phyloP scores from a whole-genome alignment of 2,329 filamentous ascomycete species.

The Botryosphaeria agaves region DNA sequence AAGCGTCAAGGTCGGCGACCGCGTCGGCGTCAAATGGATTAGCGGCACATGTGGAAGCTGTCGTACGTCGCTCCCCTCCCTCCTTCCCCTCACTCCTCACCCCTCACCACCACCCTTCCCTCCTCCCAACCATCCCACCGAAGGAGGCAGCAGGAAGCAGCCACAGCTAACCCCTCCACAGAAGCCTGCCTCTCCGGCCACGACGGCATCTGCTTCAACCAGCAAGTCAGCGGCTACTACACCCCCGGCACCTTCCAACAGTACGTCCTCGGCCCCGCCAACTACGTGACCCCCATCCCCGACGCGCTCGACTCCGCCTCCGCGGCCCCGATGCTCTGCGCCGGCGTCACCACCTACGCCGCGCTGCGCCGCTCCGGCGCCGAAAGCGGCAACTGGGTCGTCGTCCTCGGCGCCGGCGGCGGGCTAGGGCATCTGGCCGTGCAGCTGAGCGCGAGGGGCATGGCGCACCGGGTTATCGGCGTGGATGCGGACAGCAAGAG shows the following conservation, averaged over 20 bases:
- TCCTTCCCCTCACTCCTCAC: no score
- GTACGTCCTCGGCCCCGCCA: slow-evolving; percentile 44
- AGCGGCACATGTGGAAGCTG: slow-evolving; percentile 37
- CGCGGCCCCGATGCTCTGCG: slow-evolving; percentile 51
- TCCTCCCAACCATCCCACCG: background rate
- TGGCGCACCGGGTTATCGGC: slow-evolving; percentile 47
- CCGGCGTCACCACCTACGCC: slow-evolving; percentile 49
- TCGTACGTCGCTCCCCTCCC: slow-evolving; percentile 16
- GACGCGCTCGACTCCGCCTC: slow-evolving; percentile 39
- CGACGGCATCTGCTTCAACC: slow-evolving; percentile 37
- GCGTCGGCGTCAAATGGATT: slow-evolving; percentile 56
- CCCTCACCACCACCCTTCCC: no score
- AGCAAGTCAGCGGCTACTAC: slow-evolving; percentile 45
- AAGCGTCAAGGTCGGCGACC: slow-evolving; percentile 45
- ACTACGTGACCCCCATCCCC: slow-evolving; percentile 55
- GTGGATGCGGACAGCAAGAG: slow-evolving; percentile 48
- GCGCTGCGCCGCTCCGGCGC: slow-evolving; percentile 45
- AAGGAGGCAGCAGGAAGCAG: background rate
- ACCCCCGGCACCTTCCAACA: slow-evolving; percentile 58
- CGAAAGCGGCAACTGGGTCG: slow-evolving; percentile 41
- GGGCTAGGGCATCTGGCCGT: slow-evolving; percentile 47
- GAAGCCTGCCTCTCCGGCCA: slow-evolving; percentile 34
- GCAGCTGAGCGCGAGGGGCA: slow-evolving; percentile 42
- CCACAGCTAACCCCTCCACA: slow-evolving; percentile 4
- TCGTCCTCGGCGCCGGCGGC: slow-evolving; percentile 40